These are phyloP conservation scores for Candida tallmaniae DNA, from an alignment of 805 yeast genomes.

Conservation along the genomic window DNA sequence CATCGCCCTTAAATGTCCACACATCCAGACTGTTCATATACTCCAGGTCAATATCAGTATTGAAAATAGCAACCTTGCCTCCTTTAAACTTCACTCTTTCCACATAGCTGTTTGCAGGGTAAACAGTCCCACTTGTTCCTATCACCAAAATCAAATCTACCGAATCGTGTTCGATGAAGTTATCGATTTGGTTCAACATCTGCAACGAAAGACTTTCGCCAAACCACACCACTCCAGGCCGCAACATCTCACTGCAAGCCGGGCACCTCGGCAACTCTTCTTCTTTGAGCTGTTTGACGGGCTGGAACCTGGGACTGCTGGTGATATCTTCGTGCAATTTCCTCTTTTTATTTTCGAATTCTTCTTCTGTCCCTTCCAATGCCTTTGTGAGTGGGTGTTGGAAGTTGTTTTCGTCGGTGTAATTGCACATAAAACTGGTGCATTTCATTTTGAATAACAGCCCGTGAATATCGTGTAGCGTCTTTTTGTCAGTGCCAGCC, in stretches of 20 bases:
- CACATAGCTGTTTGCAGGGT: constrained; percentile 92
- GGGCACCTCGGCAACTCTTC: constrained; percentile 74
- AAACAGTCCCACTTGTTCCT: constrained; percentile 80
- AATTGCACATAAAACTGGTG: constrained; percentile 71
- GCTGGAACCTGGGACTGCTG: constrained; percentile 38
- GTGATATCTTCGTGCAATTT: constrained; percentile 9
- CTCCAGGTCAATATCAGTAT: constrained; percentile 56
- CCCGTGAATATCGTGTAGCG: constrained; percentile 75
- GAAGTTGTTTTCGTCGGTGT: constrained; percentile 47
- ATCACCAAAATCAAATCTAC: constrained; percentile 77
- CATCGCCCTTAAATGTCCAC: constrained; percentile 82
- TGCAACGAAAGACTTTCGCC: constrained; percentile 79
- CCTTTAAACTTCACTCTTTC: constrained; percentile 69
- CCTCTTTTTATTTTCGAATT: constrained; percentile 16
- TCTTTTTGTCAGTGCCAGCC: constrained; percentile 53
- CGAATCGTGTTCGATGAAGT: constrained; percentile 51
- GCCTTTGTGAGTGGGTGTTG: constrained; percentile 58
- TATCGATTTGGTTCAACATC: constrained; percentile 64
- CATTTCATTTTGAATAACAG: constrained; percentile 69
- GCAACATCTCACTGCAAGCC: constrained; percentile 54
- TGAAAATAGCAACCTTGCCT: constrained; percentile 81
- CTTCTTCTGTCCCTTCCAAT: constrained; percentile 38
- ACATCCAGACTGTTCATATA: constrained; percentile 40
- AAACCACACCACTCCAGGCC: constrained; percentile 95
- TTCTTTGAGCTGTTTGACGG: constrained; percentile 45